Evolutionary conservation across 768 basidiomycete genomes (phyloP).

Genomic region (Leccinum uliginosum): DNA sequence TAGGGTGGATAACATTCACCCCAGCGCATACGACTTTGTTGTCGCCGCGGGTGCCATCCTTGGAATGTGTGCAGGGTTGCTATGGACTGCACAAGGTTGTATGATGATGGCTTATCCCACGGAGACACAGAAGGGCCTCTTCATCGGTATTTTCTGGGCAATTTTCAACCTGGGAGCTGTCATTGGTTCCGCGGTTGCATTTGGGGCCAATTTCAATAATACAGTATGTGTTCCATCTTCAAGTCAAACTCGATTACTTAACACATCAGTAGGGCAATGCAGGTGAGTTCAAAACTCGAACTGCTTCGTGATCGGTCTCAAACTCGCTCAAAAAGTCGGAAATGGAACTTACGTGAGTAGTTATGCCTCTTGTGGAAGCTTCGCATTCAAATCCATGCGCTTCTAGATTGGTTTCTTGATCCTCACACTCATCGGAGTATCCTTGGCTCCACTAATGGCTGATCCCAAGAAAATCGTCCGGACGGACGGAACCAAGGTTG

Average conservation of each 20-base stretch:
- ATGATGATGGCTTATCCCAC: constrained; percentile 83
- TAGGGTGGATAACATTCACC: constrained; percentile 70
- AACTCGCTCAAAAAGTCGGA: constrained; percentile 38
- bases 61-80: constrained; percentile 64
- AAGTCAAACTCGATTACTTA: background rate
- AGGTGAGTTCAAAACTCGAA: constrained; percentile 21
- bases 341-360: constrained; percentile 71
- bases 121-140: constrained; percentile 71
- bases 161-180: constrained; percentile 83
- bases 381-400: background rate
- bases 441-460: constrained; percentile 66
- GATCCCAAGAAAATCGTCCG: constrained; percentile 70
- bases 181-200: constrained; percentile 70
- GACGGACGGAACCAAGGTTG: constrained; percentile 68
- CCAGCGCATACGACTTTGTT: constrained; percentile 55
- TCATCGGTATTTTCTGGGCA: constrained; percentile 78
- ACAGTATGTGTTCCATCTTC: constrained; percentile 35
- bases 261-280: constrained; percentile 19
- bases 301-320: constrained; percentile 1
- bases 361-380: background rate
- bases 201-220: constrained; percentile 67
- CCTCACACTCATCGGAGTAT: constrained; percentile 64
- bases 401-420: constrained; percentile 68
- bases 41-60: constrained; percentile 69
- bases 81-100: constrained; percentile 86